Evolutionary conservation across 176 grass and related monocot genomes (phyloP).

Genomic region (Zea luxurians): DNA sequence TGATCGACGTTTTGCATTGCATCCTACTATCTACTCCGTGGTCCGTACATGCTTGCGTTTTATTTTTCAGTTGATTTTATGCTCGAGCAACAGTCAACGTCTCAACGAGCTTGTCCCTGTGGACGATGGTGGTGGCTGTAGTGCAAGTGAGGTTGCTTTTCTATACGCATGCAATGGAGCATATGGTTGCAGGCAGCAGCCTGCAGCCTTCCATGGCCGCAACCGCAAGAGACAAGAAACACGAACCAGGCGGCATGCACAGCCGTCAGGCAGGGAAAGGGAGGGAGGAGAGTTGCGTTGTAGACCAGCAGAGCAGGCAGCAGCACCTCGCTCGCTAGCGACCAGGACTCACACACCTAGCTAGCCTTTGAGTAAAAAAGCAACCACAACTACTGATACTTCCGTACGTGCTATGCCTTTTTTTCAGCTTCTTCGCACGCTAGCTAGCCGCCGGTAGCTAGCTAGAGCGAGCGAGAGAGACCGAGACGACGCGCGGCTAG

Average conservation of each 20-base stretch:
- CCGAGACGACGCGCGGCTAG: no score
- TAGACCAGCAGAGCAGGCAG: no score
- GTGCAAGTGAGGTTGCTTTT: slow-evolving; percentile 14
- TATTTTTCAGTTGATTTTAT: not conserved
- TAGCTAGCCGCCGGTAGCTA: no score
- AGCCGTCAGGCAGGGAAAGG: no score
- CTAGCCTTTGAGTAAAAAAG: slow-evolving; percentile 2
- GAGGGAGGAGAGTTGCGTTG: no score
- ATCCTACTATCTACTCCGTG: no score
- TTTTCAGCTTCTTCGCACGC: not conserved
- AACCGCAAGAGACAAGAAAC: slow-evolving; percentile 35
- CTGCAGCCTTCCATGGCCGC: slow-evolving; percentile 33
- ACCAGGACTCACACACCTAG: not conserved
- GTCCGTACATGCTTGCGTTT: not conserved
- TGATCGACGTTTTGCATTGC: no score
- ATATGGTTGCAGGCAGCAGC: slow-evolving; percentile 11
- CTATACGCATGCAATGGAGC: not conserved
- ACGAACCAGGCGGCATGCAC: slow-evolving; percentile 1
- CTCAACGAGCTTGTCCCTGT: not conserved
- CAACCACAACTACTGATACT: slow-evolving; percentile 1
- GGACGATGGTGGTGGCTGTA: not conserved
- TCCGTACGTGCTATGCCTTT: not conserved
- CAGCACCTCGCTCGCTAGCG: no score
- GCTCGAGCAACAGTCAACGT: not conserved
- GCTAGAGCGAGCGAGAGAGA: no score